Percentiles rank a stretch among this genome's conserved stretches.
phyloP scores from a whole-genome alignment of 2,329 filamentous ascomycete genomes.

The Beauveria caledonica region DNA sequence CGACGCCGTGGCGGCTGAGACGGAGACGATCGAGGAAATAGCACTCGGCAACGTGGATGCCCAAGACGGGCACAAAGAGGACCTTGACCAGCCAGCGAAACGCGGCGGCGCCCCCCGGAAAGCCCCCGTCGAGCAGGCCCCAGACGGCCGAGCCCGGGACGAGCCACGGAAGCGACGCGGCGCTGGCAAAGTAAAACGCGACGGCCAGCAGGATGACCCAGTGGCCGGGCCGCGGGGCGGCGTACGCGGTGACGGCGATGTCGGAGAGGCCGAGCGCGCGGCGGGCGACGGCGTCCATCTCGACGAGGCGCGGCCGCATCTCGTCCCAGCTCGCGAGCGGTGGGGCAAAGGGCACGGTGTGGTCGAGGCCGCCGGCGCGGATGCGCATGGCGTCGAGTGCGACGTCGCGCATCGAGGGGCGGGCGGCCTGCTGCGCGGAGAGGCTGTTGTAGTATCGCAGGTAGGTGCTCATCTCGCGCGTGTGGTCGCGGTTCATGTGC shows the following conservation, averaged over 20 bases:
- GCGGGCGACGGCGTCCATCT: constrained; percentile 55
- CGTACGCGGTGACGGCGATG: constrained; percentile 33
- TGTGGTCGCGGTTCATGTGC: constrained; percentile 85
- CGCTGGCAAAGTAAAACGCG: constrained; percentile 44
- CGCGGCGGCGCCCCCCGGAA: constrained; percentile 50
- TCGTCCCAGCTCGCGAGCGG: constrained; percentile 62
- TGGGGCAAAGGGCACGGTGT: constrained; percentile 58
- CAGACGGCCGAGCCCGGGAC: constrained; percentile 42
- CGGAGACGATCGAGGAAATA: constrained; percentile 40
- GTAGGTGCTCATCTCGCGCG: constrained; percentile 65
- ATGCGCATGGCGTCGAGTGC: constrained; percentile 13
- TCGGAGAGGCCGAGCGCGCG: constrained; percentile 50
- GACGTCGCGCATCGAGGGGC: constrained; percentile 32
- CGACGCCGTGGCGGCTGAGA: constrained; percentile 40
- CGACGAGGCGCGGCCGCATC: constrained; percentile 60
- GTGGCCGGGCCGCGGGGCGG: constrained; percentile 35
- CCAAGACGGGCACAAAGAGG: constrained; percentile 51
- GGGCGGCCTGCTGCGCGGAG: constrained; percentile 44
- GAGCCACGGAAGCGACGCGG: constrained; percentile 41
- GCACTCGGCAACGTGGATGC: constrained; percentile 59
- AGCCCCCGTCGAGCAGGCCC: constrained; percentile 38
- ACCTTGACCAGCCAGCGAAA: constrained; percentile 51
- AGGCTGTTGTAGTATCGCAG: constrained; percentile 63
- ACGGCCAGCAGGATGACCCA: constrained; percentile 47
- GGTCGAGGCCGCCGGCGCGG: constrained; percentile 22